Evolutionary conservation across 768 basidiomycete species (phyloP).

Genomic region (Suillus weaverae): DNA sequence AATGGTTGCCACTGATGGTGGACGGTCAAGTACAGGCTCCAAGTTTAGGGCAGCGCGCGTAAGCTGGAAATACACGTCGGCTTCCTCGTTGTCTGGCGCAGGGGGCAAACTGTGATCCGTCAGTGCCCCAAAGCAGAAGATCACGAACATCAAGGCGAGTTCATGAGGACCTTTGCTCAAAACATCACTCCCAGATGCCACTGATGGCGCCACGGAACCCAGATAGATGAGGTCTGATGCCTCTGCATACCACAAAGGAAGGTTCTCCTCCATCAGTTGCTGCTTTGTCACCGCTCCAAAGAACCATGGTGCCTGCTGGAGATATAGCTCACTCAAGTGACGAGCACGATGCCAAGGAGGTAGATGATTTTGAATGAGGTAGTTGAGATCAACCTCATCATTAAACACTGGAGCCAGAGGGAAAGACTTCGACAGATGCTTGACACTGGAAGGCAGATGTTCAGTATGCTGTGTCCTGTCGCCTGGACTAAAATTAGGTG

Average conservation of each 20-base stretch:
- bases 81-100: slow-evolving; percentile 51
- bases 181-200: slow-evolving; percentile 8
- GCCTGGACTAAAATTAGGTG: background rate
- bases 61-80: slow-evolving; percentile 57
- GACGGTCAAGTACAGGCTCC: slow-evolving; percentile 67
- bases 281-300: slow-evolving; percentile 66
- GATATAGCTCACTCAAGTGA: slow-evolving; percentile 64
- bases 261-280: slow-evolving; percentile 62
- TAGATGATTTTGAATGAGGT: slow-evolving; percentile 49
- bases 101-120: slow-evolving; percentile 54
- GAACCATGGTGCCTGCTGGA: slow-evolving; percentile 81
- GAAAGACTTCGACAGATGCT: slow-evolving; percentile 41
- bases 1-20: slow-evolving; percentile 69
- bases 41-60: slow-evolving; percentile 65
- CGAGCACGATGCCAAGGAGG: slow-evolving; percentile 60
- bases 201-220: slow-evolving; percentile 26
- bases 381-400: slow-evolving; percentile 41
- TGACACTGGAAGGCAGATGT: slow-evolving; percentile 24
- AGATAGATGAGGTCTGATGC: slow-evolving; percentile 32
- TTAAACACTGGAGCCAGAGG: slow-evolving; percentile 45
- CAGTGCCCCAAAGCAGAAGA: slow-evolving; percentile 63
- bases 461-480: background rate
- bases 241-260: slow-evolving; percentile 68
- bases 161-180: slow-evolving; percentile 50
- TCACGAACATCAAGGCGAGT: slow-evolving; percentile 59